A percentile compares a stretch with the other conserved stretches of the same genome.
phyloP scores from a whole-genome alignment of 345 rosid species.

The Gossypium sturtianum region DNA sequence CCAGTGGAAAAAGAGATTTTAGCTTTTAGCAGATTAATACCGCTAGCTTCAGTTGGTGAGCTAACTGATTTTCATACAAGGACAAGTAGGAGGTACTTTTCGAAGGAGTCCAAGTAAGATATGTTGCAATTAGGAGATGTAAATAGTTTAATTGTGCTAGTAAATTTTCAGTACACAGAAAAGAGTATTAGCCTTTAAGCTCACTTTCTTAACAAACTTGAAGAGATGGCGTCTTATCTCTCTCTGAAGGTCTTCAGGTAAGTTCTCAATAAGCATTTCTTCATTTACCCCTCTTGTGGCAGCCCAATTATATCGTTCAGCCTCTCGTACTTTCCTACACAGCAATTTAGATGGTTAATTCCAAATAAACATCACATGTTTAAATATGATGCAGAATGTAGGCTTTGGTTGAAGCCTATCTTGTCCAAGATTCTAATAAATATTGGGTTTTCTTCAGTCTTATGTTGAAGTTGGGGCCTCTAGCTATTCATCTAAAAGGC shows the following conservation, averaged over 20 bases:
- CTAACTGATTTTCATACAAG: background rate
- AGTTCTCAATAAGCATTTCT: slow-evolving; percentile 54
- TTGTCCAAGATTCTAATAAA: background rate
- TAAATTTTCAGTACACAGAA: background rate
- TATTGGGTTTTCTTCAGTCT: background rate
- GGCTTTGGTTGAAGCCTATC: background rate
- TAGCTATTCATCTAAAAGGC: background rate
- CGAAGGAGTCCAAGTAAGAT: background rate
- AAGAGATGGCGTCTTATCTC: slow-evolving; percentile 88
- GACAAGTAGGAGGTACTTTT: background rate
- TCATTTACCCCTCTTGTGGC: slow-evolving; percentile 90
- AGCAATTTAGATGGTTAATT: slow-evolving; percentile 10
- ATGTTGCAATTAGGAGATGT: background rate
- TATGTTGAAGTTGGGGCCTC: background rate
- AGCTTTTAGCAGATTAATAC: background rate
- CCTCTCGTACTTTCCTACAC: slow-evolving; percentile 64
- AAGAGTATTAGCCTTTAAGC: background rate
- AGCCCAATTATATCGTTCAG: slow-evolving; percentile 86
- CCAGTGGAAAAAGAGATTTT: background rate
- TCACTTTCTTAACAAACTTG: slow-evolving; percentile 69
- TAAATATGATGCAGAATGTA: background rate
- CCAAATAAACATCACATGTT: background rate
- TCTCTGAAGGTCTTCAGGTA: slow-evolving; percentile 87
- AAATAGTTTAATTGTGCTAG: background rate
- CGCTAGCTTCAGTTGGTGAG: background rate